Conservation (phyloP, 495 filamentous ascomycete species). For the Sporormia fimetaria region DNA sequence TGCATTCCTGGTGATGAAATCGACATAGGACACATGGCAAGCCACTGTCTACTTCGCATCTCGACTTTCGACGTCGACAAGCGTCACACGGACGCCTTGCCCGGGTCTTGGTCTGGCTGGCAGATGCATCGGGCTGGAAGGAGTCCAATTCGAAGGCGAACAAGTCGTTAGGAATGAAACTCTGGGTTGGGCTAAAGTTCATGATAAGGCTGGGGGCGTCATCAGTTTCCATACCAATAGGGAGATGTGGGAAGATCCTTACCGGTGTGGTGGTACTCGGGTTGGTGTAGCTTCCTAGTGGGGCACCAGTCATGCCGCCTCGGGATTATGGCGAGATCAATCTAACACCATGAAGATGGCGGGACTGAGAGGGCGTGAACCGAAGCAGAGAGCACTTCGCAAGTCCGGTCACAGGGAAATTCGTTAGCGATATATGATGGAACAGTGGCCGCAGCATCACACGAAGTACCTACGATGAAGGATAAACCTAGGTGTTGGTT, state of each 20-base stretch:
- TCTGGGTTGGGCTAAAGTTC: conserved; percentile 16
- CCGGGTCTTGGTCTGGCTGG: conserved; percentile 8
- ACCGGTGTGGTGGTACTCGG: background rate
- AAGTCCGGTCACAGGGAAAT: too few relatives aligned
- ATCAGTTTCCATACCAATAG: background rate
- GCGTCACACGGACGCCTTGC: conserved; percentile 24
- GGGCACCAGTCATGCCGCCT: too few relatives aligned
- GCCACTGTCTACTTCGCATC: conserved; percentile 24
- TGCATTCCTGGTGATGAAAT: conserved; percentile 28
- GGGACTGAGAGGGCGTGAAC: too few relatives aligned
- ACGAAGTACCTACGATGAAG: too few relatives aligned
- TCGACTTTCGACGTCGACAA: conserved; percentile 24
- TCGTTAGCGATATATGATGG: too few relatives aligned
- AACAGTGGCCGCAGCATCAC: too few relatives aligned
- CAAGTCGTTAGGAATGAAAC: conserved; percentile 15
- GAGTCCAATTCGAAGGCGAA: too few relatives aligned
- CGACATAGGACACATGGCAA: conserved; percentile 25
- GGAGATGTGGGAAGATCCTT: background rate
- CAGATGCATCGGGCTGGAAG: conserved; percentile 3
- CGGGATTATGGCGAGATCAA: too few relatives aligned
- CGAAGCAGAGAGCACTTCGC: too few relatives aligned
- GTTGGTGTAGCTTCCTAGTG: too few relatives aligned
- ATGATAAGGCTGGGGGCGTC: conserved; percentile 1
- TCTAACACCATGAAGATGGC: too few relatives aligned
- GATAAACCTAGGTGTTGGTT: too few relatives aligned